These are phyloP conservation scores for Gigaspora rosea DNA, from an alignment of 192 early-diverging fungal species.

Conservation along the genomic window DNA sequence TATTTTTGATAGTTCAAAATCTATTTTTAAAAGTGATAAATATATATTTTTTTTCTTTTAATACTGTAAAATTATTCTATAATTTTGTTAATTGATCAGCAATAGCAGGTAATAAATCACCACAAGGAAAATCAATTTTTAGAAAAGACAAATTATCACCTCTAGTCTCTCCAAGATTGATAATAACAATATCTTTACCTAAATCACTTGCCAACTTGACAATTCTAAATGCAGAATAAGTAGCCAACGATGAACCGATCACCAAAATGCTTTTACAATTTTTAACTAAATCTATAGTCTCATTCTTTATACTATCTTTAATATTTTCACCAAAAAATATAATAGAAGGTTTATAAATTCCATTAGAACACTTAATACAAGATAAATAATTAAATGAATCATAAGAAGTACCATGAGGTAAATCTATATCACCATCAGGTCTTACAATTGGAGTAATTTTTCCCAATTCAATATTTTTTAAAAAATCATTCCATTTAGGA, in stretches of 20 bases:
- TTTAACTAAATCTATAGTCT: constrained; percentile 61
- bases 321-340: constrained; percentile 94
- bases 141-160: constrained; percentile 61
- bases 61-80: too few relatives aligned
- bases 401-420: constrained; percentile 58
- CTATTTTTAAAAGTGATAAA: too few relatives aligned
- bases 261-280: constrained; percentile 66
- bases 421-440: constrained; percentile 84
- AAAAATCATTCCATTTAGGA: constrained; percentile 60
- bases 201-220: constrained; percentile 62
- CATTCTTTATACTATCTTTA: constrained; percentile 47
- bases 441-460: constrained; percentile 58
- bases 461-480: constrained; percentile 40
- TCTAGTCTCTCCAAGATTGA: constrained; percentile 78
- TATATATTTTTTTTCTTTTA: too few relatives aligned
- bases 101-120: constrained; percentile 12
- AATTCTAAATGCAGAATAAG: constrained; percentile 82
- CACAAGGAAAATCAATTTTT: constrained; percentile 8
- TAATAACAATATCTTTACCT: constrained; percentile 62
- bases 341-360: constrained; percentile 74
- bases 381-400: constrained; percentile 69
- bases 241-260: constrained; percentile 79
- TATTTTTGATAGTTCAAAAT: too few relatives aligned
- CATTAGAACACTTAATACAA: constrained; percentile 64
- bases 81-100: background rate